Percentiles rank a stretch among this genome's conserved stretches.
Conservation (phyloP, 805 yeast species). For the Saccharomycopsis olivae region DNA sequence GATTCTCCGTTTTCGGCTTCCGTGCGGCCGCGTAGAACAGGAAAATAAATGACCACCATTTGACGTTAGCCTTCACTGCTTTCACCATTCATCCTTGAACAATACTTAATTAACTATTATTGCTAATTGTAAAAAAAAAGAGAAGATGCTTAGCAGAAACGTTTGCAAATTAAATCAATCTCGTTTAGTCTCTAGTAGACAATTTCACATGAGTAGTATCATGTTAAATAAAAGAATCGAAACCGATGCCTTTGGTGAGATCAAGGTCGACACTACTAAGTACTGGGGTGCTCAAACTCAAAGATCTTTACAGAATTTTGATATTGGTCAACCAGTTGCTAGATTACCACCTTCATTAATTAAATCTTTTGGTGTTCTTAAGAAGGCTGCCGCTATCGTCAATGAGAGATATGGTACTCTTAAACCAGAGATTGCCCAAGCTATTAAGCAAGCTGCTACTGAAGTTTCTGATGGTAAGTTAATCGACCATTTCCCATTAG, state of each 20-base stretch:
- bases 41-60: no score
- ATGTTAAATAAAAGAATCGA: conserved; percentile 43
- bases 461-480: conserved; percentile 91
- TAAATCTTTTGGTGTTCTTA: conserved; percentile 85
- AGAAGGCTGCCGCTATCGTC: conserved; percentile 90
- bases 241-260: conserved; percentile 94
- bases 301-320: conserved; percentile 86
- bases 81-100: no score
- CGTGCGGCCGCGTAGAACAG: no score
- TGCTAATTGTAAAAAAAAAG: no score
- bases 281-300: conserved; percentile 99
- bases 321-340: conserved; percentile 90
- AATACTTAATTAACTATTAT: no score
- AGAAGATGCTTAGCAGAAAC: no score
- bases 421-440: conserved; percentile 73
- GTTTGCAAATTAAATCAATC: no score
- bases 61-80: no score
- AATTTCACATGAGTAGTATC: conserved; percentile 10
- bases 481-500: conserved; percentile 92
- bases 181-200: conserved; percentile 1
- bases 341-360: conserved; percentile 86
- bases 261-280: conserved; percentile 74
- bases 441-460: conserved; percentile 88
- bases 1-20: no score
- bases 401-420: conserved; percentile 72